Evolutionary conservation across 2,329 filamentous ascomycete species (phyloP), one percentile per base, ranked within the genome.

Genomic region (Pseudogymnoascus sp.): DNA sequence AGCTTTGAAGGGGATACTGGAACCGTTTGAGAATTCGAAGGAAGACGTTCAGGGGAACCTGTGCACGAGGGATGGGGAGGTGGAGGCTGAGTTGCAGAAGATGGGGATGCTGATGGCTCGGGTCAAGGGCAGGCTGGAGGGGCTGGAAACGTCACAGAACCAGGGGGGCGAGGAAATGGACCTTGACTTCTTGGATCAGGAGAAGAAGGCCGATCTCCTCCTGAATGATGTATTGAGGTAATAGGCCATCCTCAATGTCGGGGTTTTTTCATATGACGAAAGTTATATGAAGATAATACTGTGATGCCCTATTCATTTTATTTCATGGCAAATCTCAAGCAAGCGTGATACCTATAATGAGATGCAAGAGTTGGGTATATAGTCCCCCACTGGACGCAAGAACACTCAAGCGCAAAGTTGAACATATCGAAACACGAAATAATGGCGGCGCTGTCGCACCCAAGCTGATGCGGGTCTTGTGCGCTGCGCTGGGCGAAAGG

Each of bases 41-140:
- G 75, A 68, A 67, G 74, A 67, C 69, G 76, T 88, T 6, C 89
- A 92, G 73, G 81, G 84, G 65, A 90, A 90, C 71, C 74, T 92
- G 3, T 80, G 89, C 1, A 87, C 85, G 61, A 82, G 83, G 34
- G 83, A 88, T 71, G 85, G 86, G 1, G 81, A 85, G 60, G 74
- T 92, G 8, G 87, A 88, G 71, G 78, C 77, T 62, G 88, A 91
- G 75, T 76, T 92, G 63, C 83, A 86, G 73, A 82, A 81, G 67
- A 90, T 88, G 81, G 81, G 86, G 36, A 78, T 86, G 68, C 74
- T 92, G 66, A 78, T 88, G 63, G 80, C 81, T 0, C 79, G 86
- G 25, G 85, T 89, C 0, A 80, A 81, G 4, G 83, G 80, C 1
- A 79, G 83, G 19, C 77, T 88, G 1, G 77, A 61, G 2, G 69